Evolutionary conservation across 164 flowering plant genomes (phyloP).

Genomic region (Magnolia sinica): DNA sequence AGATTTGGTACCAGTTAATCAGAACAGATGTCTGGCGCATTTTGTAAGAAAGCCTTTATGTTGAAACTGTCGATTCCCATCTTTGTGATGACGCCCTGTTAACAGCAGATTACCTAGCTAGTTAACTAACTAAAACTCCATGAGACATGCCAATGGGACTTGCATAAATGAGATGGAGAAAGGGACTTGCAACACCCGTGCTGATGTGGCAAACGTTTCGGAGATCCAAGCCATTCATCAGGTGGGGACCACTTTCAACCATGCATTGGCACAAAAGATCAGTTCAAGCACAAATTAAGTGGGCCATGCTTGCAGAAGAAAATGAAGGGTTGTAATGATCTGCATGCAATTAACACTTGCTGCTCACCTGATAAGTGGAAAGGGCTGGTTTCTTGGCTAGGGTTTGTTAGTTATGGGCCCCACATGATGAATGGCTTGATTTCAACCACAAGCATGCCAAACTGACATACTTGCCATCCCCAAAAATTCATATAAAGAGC

Average conservation of each 20-base stretch:
- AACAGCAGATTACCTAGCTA: conserved; percentile 1
- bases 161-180: background rate
- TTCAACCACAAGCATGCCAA: background rate
- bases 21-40: background rate
- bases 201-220: background rate
- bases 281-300: background rate
- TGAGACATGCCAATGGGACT: background rate
- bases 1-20: background rate
- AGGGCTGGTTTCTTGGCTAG: background rate
- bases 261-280: too few relatives aligned
- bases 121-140: background rate
- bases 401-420: background rate
- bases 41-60: conserved; percentile 45
- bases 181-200: background rate
- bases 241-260: background rate
- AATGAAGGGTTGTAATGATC: too few relatives aligned
- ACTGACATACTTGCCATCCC: background rate
- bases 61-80: conserved; percentile 42
- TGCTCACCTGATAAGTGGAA: background rate
- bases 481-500: background rate
- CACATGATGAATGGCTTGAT: background rate
- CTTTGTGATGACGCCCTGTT: conserved; percentile 82
- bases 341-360: background rate
- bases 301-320: background rate
- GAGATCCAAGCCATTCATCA: background rate